Conservation (phyloP, 805 yeast species). For the Lachancea waltii region DNA sequence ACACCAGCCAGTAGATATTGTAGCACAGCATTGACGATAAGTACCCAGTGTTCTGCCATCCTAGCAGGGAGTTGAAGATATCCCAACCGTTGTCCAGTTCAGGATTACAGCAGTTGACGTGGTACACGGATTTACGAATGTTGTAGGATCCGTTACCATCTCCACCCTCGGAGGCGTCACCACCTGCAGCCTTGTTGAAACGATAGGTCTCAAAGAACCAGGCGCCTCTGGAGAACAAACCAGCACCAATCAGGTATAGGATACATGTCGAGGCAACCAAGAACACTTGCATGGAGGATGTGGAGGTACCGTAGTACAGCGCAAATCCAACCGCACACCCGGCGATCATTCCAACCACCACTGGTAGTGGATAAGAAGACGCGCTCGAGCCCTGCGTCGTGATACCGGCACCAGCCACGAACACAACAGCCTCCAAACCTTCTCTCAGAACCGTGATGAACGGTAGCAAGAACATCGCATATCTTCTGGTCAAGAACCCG, state of each 20-base stretch:
- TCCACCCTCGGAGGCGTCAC: slow-evolving; percentile 92
- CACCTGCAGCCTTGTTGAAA: slow-evolving; percentile 68
- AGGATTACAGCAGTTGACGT: slow-evolving; percentile 96
- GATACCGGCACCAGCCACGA: slow-evolving; percentile 93
- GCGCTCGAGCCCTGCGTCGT: slow-evolving; percentile 47
- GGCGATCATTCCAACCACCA: slow-evolving; percentile 73
- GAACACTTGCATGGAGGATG: slow-evolving; percentile 79
- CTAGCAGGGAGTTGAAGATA: slow-evolving; percentile 86
- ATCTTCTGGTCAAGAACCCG: slow-evolving; percentile 57
- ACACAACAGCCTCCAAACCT: slow-evolving; percentile 94
- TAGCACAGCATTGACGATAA: slow-evolving; percentile 86
- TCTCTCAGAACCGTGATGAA: slow-evolving; percentile 89
- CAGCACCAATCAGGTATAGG: slow-evolving; percentile 84
- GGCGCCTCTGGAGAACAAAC: slow-evolving; percentile 86
- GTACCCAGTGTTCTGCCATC: slow-evolving; percentile 97
- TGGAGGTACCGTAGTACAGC: slow-evolving; percentile 77
- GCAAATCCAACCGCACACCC: slow-evolving; percentile 67
- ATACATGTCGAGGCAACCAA: slow-evolving; percentile 82
- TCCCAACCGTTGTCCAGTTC: slow-evolving; percentile 93
- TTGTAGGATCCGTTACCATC: slow-evolving; percentile 94
- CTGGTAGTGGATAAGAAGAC: slow-evolving; percentile 87
- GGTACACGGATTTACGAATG: slow-evolving; percentile 77
- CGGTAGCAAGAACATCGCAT: slow-evolving; percentile 85
- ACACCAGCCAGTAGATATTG: slow-evolving; percentile 78
- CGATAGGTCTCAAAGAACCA: slow-evolving; percentile 78